A percentile compares a stretch with the other conserved stretches of the same genome.
Conservation (phyloP, 2,329 filamentous ascomycete species). For the Trichoderma atrobrunneum region DNA sequence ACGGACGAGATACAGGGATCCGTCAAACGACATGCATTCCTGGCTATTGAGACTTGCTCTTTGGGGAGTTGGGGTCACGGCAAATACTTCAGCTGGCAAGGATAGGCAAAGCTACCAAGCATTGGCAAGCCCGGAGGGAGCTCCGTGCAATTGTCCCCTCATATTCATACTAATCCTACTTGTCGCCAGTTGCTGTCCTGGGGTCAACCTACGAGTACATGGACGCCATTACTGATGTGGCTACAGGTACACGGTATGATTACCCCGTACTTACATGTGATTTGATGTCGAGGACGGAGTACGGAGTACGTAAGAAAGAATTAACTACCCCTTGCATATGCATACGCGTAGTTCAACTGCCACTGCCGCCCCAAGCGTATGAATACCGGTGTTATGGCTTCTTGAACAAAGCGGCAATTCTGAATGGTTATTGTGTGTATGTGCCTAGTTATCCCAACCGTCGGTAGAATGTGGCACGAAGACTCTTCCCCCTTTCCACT, state of each 20-base stretch:
- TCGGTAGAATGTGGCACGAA: conserved; percentile 7
- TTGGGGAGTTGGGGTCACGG: background rate
- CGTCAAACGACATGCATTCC: background rate
- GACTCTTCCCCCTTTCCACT: background rate
- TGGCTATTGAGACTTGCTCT: background rate
- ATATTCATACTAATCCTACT: background rate
- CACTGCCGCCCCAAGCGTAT: background rate
- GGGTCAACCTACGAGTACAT: background rate
- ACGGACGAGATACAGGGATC: background rate
- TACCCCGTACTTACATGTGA: background rate
- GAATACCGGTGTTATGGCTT: background rate
- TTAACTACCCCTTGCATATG: background rate
- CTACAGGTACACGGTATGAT: background rate
- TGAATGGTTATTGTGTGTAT: background rate
- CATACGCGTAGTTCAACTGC: background rate
- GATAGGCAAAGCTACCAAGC: background rate
- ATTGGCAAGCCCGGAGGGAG: background rate
- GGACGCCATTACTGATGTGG: background rate
- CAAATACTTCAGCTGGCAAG: background rate
- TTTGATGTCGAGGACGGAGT: background rate
- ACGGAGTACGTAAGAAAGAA: background rate
- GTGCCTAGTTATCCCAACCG: background rate
- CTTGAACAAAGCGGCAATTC: background rate
- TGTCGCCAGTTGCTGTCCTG: background rate
- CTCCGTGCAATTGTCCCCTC: background rate